phyloP scores from a whole-genome alignment of 2,329 filamentous ascomycete genomes.

The Moelleriella libera region DNA sequence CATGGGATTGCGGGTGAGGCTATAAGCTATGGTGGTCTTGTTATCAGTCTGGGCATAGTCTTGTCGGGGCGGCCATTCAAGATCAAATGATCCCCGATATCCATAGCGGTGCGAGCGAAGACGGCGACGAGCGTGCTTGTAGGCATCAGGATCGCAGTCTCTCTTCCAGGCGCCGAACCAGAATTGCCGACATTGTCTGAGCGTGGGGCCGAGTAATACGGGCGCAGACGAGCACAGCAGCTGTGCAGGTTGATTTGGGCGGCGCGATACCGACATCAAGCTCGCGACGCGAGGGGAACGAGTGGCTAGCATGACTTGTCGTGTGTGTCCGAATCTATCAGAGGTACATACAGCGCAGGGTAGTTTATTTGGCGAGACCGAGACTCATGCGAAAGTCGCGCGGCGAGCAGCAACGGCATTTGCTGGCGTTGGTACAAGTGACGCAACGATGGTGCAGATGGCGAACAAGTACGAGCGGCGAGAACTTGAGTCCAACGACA shows the following conservation, averaged over 20 bases:
- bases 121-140: conserved; percentile 28
- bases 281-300: not conserved
- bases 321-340: no score
- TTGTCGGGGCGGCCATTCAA: conserved; percentile 20
- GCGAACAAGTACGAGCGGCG: no score
- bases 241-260: conserved; percentile 1
- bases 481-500: no score
- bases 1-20: conserved; percentile 17
- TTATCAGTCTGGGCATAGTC: conserved; percentile 20
- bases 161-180: conserved; percentile 34
- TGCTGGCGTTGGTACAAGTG: no score
- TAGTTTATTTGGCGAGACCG: no score
- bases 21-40: conserved; percentile 25
- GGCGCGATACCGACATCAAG: conserved; percentile 1
- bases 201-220: conserved; percentile 1
- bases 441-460: no score
- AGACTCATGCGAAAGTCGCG: no score
- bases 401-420: no score
- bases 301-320: conserved; percentile 1
- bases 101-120: conserved; percentile 28
- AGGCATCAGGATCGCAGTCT: conserved; percentile 23
- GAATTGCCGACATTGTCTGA: conserved; percentile 24
- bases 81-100: conserved; percentile 28
- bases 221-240: not conserved
- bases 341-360: no score